Evolutionary conservation across 345 rosid genomes (phyloP).

Genomic region (Citrus cavaleriei): DNA sequence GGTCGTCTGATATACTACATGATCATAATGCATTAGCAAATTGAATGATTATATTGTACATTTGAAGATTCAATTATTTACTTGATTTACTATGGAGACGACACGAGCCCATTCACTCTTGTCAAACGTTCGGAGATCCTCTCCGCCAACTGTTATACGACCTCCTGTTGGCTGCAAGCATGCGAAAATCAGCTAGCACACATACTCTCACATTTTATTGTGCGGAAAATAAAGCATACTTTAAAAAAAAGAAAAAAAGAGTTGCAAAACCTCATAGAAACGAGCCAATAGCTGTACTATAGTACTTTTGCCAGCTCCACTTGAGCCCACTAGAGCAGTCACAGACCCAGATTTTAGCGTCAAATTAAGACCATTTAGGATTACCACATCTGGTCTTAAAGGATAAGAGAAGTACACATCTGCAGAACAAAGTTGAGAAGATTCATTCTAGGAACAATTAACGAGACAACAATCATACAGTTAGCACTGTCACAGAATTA

Average conservation of each 20-base stretch:
- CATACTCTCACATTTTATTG: constrained; percentile 7
- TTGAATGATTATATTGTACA: neutral
- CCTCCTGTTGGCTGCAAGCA: constrained; percentile 79
- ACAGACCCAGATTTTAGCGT: constrained; percentile 74
- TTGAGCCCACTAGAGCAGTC: constrained; percentile 92
- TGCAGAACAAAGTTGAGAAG: constrained; percentile 32
- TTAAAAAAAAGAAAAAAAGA: neutral
- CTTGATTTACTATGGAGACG: constrained; percentile 95
- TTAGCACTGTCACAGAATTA: neutral
- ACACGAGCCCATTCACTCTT: constrained; percentile 89
- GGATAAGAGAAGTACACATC: constrained; percentile 91
- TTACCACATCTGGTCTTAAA: constrained; percentile 71
- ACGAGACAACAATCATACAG: neutral
- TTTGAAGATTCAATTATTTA: constrained; percentile 22
- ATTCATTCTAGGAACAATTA: neutral
- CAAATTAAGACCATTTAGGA: constrained; percentile 67
- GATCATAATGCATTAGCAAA: neutral
- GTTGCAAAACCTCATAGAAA: constrained; percentile 70
- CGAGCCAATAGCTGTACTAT: constrained; percentile 92
- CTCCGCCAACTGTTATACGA: constrained; percentile 77
- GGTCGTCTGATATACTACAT: neutral
- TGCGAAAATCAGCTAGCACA: constrained; percentile 16
- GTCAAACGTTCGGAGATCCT: constrained; percentile 89
- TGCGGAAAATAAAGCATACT: neutral
- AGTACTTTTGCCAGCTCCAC: constrained; percentile 98